Conservation (phyloP, 495 filamentous ascomycete genomes). For the Tuber microsphaerosporum region DNA sequence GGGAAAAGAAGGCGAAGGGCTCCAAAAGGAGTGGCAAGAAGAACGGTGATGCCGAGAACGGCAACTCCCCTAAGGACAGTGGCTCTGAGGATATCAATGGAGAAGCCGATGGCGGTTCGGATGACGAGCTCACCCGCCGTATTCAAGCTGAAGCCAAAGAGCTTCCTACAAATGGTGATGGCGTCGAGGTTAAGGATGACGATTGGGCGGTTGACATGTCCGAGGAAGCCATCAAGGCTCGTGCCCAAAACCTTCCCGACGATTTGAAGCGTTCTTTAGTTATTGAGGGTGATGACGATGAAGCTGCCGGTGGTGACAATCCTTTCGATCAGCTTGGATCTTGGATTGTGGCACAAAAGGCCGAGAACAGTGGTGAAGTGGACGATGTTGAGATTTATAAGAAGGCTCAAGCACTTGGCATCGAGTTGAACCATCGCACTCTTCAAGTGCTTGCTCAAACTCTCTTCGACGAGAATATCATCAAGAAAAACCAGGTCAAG, state of each 20-base stretch:
- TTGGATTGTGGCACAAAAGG: slow-evolving; percentile 76
- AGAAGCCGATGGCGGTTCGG: slow-evolving; percentile 69
- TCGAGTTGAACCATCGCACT: slow-evolving; percentile 91
- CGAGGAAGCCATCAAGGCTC: slow-evolving; percentile 86
- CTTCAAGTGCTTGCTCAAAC: slow-evolving; percentile 86
- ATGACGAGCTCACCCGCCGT: slow-evolving; percentile 84
- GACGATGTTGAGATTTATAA: slow-evolving; percentile 83
- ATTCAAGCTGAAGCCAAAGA: slow-evolving; percentile 76
- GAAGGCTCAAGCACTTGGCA: slow-evolving; percentile 93
- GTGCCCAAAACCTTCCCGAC: slow-evolving; percentile 78
- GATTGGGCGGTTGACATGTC: slow-evolving; percentile 95
- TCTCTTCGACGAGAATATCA: slow-evolving; percentile 84
- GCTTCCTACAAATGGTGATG: slow-evolving; percentile 50
- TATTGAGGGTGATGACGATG: slow-evolving; percentile 75
- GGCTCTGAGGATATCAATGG: slow-evolving; percentile 67
- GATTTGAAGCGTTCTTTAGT: slow-evolving; percentile 86
- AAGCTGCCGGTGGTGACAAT: slow-evolving; percentile 69
- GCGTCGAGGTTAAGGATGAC: slow-evolving; percentile 66
- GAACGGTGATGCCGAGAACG: slow-evolving; percentile 53
- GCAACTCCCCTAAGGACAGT: slow-evolving; percentile 62
- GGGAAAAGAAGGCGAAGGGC: slow-evolving; percentile 88
- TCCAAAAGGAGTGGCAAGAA: slow-evolving; percentile 72
- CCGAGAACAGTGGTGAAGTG: slow-evolving; percentile 64
- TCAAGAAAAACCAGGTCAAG: slow-evolving; percentile 64
- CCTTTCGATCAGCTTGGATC: slow-evolving; percentile 86